These are phyloP conservation scores for Cercospora nicotianae DNA, from an alignment of 2,329 filamentous ascomycete species.

Conservation along the genomic window DNA sequence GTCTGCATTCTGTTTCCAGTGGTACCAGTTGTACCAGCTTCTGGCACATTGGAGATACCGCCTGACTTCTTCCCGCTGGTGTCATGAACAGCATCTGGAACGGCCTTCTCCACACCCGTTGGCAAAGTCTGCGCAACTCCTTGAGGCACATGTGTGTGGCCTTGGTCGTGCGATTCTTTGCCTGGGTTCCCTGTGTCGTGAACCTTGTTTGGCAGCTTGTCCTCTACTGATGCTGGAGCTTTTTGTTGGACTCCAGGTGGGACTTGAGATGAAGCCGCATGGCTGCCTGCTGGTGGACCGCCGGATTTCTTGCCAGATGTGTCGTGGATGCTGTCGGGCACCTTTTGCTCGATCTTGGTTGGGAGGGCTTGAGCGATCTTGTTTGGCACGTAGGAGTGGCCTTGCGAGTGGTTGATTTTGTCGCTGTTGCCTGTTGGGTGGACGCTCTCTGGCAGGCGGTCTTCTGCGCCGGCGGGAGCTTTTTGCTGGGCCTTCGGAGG, in stretches of 20 bases:
- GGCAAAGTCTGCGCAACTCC: conserved; percentile 15
- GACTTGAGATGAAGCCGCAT: conserved; percentile 12
- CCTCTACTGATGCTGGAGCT: conserved; percentile 14
- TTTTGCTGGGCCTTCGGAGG: conserved; percentile 16
- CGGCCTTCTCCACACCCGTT: conserved; percentile 15
- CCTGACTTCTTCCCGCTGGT: conserved; percentile 18
- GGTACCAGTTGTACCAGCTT: background rate
- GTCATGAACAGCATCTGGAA: conserved; percentile 19
- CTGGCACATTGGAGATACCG: background rate
- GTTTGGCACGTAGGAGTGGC: conserved; percentile 14
- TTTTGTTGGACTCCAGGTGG: conserved; percentile 15
- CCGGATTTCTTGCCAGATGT: conserved; percentile 13
- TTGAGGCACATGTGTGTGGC: conserved; percentile 18
- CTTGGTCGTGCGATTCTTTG: conserved; percentile 9
- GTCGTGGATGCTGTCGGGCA: conserved; percentile 17
- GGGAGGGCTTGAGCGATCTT: conserved; percentile 19
- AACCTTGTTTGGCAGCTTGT: conserved; percentile 19
- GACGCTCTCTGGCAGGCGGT: conserved; percentile 9
- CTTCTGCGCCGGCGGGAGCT: conserved; percentile 9
- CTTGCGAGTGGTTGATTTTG: conserved; percentile 18
- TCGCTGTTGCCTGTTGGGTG: conserved; percentile 18
- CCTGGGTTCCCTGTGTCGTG: conserved; percentile 14
- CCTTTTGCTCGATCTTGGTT: conserved; percentile 17
- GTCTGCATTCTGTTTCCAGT: background rate
- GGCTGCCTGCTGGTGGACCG: conserved; percentile 5